Percentiles rank a stretch among this genome's conserved stretches.
phyloP scores from a whole-genome alignment of 106 monocot species.

The Agapanthus africanus region DNA sequence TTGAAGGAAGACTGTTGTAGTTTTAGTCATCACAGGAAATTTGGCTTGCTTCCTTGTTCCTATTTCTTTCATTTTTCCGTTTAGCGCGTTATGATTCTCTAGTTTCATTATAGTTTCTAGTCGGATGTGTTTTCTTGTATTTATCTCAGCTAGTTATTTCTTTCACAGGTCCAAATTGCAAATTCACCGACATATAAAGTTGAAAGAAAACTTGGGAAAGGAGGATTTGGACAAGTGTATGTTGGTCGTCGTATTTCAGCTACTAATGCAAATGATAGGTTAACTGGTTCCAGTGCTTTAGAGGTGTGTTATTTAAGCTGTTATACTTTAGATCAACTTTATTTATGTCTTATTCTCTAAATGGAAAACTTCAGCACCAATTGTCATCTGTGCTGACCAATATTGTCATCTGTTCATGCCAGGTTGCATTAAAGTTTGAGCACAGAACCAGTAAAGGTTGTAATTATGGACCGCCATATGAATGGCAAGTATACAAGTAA shows the following conservation, averaged over 20 bases:
- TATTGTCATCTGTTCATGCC: not conserved
- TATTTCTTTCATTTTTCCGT: too few relatives aligned
- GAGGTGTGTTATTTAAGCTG: constrained; percentile 34
- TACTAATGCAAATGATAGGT: constrained; percentile 30
- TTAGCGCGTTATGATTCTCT: too few relatives aligned
- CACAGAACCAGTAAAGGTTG: constrained; percentile 87
- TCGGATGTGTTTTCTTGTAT: too few relatives aligned
- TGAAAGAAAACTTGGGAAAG: constrained; percentile 72
- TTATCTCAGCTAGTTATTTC: too few relatives aligned
- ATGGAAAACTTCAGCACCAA: too few relatives aligned
- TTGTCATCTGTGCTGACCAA: too few relatives aligned
- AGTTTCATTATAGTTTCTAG: too few relatives aligned
- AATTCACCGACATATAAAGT: constrained; percentile 55
- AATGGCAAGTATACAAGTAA: constrained; percentile 90
- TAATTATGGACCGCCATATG: constrained; percentile 73
- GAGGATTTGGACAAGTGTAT: constrained; percentile 87
- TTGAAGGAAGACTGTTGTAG: too few relatives aligned
- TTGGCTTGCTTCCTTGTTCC: too few relatives aligned
- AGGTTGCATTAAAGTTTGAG: constrained; percentile 87
- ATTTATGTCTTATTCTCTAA: too few relatives aligned
- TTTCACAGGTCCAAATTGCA: constrained; percentile 51
- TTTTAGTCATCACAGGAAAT: too few relatives aligned
- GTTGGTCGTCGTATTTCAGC: constrained; percentile 55
- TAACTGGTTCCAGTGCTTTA: constrained; percentile 32
- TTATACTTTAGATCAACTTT: too few relatives aligned